Percentiles rank a stretch among this genome's conserved stretches.
These are phyloP conservation scores for Tylopilus subfusipes DNA, from an alignment of 768 basidiomycete species.

Conservation along the genomic window DNA sequence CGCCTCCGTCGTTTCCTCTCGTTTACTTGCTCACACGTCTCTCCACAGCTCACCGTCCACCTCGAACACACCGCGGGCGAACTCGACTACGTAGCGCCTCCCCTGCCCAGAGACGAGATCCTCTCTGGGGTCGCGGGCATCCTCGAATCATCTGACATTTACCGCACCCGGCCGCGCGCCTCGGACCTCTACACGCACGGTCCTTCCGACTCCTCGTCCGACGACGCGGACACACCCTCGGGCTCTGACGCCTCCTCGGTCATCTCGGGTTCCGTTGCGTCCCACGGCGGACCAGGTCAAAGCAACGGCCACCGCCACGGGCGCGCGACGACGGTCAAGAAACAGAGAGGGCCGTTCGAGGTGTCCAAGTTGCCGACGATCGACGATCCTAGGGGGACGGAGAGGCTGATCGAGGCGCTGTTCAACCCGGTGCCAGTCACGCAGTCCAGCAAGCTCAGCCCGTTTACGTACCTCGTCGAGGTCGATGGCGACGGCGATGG, in stretches of 20 bases:
- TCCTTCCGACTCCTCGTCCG: constrained; percentile 31
- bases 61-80: constrained; percentile 54
- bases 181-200: constrained; percentile 42
- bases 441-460: constrained; percentile 20
- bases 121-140: constrained; percentile 63
- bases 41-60: constrained; percentile 53
- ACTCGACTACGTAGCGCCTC: constrained; percentile 55
- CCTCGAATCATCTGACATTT: constrained; percentile 51
- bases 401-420: constrained; percentile 71
- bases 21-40: background rate
- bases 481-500: constrained; percentile 20
- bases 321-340: constrained; percentile 13
- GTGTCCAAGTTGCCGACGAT: constrained; percentile 44
- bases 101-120: constrained; percentile 70
- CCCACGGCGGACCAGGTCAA: background rate
- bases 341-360: constrained; percentile 29
- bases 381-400: constrained; percentile 62
- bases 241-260: constrained; percentile 23
- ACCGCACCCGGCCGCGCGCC: constrained; percentile 48
- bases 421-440: constrained; percentile 67
- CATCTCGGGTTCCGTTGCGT: constrained; percentile 10
- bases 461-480: constrained; percentile 39
- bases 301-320: background rate
- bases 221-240: constrained; percentile 1
- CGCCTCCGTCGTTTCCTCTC: background rate